Base-by-base conservation (phyloP, 192 early-diverging fungal genomes). In the Coemansia sp. region DNA sequence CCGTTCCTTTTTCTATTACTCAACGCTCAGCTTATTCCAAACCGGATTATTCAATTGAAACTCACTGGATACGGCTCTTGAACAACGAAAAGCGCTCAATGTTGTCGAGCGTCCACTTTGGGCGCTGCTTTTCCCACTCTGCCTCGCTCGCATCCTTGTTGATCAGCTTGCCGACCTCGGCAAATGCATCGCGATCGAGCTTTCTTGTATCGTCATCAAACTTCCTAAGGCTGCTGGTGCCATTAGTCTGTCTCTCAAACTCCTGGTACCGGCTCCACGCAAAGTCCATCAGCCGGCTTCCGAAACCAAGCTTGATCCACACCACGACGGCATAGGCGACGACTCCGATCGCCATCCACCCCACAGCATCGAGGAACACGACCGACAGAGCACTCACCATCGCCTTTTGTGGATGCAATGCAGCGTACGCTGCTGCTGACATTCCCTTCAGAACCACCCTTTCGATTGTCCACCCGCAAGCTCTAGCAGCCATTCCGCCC, bases 51-150 rank as follows among this genome's bases (percentile, higher is more conserved):
- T n/a, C n/a, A n/a, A n/a, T 24, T 24, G 15, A 11, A 46, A 24
- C 43, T 71, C 52, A 97, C 20, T 92, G 93, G 57, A 96, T 94
- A 0, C 94, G 89, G 71, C 91, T 94, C 76, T 92, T 95, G 65
- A 94, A 92, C 84, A 98, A 85, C 41, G 90, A 88, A 77, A 92
- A 98, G 18, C 96, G 88, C 71, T 96, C 94, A 53, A 98, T 90
- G 43, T 87, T 91, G 64, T 96, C 94, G 62, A 98, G 75, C 11
- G 88, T 89, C 53, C 88, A 76, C 60, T 86, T 84, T 11, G 85
- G 76, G 35, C 85, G 83, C 58, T 84, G 69, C 44, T 88, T 83
- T 49, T 84, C 78, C 82, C 77, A 84, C 57, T 84, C 82, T 10
- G 51, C 60, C 64, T 78, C 74, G 57, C 67, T 71, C 35, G 43